Evolutionary conservation across 2,329 filamentous ascomycete genomes (phyloP), one percentile per base, ranked within the genome.

Genomic region (Neopestalotiopsis sp.): DNA sequence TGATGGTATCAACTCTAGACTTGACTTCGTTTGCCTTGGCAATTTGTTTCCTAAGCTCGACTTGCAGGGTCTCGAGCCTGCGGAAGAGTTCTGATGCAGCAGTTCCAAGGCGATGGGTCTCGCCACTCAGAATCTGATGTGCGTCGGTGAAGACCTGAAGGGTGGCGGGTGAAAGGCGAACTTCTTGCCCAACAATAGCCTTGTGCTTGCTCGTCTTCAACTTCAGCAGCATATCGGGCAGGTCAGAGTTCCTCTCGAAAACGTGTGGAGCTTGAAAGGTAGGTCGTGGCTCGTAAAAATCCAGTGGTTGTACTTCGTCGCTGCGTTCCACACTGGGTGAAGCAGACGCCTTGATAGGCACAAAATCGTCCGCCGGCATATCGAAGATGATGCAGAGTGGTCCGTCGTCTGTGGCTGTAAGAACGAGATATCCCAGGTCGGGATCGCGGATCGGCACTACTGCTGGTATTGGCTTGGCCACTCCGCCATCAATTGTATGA

Each of bases 1-100:
- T 89, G 69, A 94, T 88, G 56, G 84, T 84, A 71, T 94, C 91
- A 38, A 94, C 89, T 72, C 89, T 88, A 52, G 84, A 82, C 75
- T 89, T 89, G 56, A 93, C 86, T 74, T 92, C 88, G 67, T 89
- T 88, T 34, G 89, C 90, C 72, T 90, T 89, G 70, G 81, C 82
- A 30, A 94, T 86, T 76, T 95, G 92, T 70, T 90, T 88, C 71
- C 83, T 84, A 57, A 94, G 84, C 75, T 94, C 92, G 20, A 84
- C 82, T 74, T 91, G 90, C 32, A 95, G 84, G 60, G 89, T 85
- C 72, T 92, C 87, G 70, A 92, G 93, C 67, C 90, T 86, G 32
- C 90, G 85, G 80, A 94, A 95, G 5, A 95, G 83, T 74, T 94
- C 91, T 1, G 92, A 88, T 0, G 91, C 92, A 1, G 91, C 92